Evolutionary conservation across 2,329 filamentous ascomycete genomes (phyloP).

Genomic region (Aspergillus persii): DNA sequence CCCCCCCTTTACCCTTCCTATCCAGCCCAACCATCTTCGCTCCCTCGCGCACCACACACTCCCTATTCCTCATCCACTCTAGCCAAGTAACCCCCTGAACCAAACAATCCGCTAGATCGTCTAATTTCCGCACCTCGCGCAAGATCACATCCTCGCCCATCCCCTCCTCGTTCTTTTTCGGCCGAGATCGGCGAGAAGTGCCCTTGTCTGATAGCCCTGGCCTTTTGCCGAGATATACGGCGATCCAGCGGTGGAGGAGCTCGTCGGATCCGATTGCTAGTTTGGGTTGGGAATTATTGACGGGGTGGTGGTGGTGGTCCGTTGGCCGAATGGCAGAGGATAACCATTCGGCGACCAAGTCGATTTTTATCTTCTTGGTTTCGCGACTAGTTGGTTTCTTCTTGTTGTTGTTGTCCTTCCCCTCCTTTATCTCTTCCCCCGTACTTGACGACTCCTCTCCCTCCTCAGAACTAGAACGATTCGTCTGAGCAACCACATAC

Average conservation of each 20-base stretch:
- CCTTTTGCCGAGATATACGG: slow-evolving; percentile 32
- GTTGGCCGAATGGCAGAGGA: background rate
- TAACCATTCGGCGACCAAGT: slow-evolving; percentile 59
- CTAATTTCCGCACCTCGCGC: slow-evolving; percentile 58
- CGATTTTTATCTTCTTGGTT: slow-evolving; percentile 59
- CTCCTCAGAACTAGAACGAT: background rate
- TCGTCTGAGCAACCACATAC: slow-evolving; percentile 40
- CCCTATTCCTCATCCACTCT: slow-evolving; percentile 60
- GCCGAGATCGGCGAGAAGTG: background rate
- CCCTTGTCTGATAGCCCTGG: background rate
- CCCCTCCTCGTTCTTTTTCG: background rate
- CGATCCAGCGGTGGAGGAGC: slow-evolving; percentile 20
- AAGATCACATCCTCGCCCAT: background rate
- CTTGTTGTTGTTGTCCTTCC: slow-evolving; percentile 2
- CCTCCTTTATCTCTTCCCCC: background rate
- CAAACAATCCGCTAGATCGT: slow-evolving; percentile 78
- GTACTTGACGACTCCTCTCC: background rate
- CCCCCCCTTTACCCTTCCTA: too few relatives aligned
- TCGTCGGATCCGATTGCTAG: background rate
- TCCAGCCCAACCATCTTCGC: too few relatives aligned
- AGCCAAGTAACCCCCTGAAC: slow-evolving; percentile 76
- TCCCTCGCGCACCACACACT: slow-evolving; percentile 26
- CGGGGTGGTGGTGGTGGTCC: too few relatives aligned
- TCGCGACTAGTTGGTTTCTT: slow-evolving; percentile 20
- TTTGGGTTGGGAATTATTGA: background rate